Percentiles rank a stretch among this genome's conserved stretches.
Evolutionary conservation across 139 green algal genomes (phyloP).

Genomic region (Chlorella sp.): DNA sequence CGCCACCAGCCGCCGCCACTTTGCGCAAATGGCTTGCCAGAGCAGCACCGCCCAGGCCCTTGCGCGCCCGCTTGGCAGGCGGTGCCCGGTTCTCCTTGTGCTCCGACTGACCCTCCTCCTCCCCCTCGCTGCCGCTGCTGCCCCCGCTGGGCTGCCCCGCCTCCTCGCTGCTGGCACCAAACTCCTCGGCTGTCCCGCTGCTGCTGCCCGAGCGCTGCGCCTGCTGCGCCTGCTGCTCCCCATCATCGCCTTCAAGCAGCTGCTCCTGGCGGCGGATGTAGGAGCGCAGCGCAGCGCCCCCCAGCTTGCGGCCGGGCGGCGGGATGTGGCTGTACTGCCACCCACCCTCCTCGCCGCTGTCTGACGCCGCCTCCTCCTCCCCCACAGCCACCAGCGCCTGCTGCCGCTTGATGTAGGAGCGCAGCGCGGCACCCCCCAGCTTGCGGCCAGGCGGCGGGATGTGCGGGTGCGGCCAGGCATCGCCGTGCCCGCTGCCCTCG

Average conservation of each 20-base stretch:
- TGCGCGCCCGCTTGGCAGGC: slow-evolving; percentile 9
- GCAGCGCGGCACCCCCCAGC: slow-evolving; percentile 19
- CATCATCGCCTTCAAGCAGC: slow-evolving; percentile 1
- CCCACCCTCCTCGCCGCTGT: neutral
- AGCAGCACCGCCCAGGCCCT: slow-evolving; percentile 19
- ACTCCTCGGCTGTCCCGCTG: slow-evolving; percentile 23
- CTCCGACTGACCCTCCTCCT: neutral
- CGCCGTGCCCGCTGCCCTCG: neutral
- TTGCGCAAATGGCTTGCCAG: slow-evolving; percentile 8
- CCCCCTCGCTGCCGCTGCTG: neutral
- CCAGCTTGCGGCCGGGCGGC: slow-evolving; percentile 16
- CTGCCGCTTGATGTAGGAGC: slow-evolving; percentile 19
- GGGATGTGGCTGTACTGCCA: slow-evolving; percentile 16
- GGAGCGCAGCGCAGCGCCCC: slow-evolving; percentile 16
- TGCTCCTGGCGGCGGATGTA: slow-evolving; percentile 17
- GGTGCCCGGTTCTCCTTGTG: slow-evolving; percentile 25
- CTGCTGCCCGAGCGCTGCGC: slow-evolving; percentile 22
- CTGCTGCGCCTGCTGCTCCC: neutral
- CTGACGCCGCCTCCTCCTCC: neutral
- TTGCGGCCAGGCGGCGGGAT: slow-evolving; percentile 16
- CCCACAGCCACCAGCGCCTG: slow-evolving; percentile 9
- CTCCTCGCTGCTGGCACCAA: slow-evolving; percentile 20
- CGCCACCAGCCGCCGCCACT: neutral
- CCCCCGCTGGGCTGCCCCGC: neutral
- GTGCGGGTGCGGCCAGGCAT: neutral